phyloP scores from a whole-genome alignment of 2,329 filamentous ascomycete species.

The Claviceps fusiformis region DNA sequence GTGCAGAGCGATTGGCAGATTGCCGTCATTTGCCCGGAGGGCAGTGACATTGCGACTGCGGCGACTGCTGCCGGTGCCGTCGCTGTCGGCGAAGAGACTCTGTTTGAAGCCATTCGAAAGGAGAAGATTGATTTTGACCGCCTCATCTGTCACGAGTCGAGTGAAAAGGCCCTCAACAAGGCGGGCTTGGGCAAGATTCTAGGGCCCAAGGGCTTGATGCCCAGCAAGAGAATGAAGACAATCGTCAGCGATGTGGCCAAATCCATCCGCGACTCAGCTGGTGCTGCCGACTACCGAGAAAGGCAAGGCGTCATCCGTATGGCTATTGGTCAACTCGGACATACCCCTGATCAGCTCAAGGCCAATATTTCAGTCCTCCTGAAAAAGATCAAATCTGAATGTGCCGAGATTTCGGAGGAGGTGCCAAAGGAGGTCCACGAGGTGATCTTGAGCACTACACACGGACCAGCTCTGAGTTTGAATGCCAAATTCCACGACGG shows the following conservation, averaged over 20 bases:
- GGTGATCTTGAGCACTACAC: constrained; percentile 72
- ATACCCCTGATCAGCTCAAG: constrained; percentile 74
- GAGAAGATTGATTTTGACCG: constrained; percentile 79
- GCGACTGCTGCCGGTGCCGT: constrained; percentile 68
- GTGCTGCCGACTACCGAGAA: constrained; percentile 79
- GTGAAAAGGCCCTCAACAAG: constrained; percentile 66
- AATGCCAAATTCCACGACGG: constrained; percentile 62
- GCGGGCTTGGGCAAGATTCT: constrained; percentile 67
- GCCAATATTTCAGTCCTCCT: constrained; percentile 73
- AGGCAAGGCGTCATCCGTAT: constrained; percentile 70
- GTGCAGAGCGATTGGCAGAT: constrained; percentile 82
- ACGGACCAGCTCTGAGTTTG: constrained; percentile 75
- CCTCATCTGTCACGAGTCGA: constrained; percentile 72
- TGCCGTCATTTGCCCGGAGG: constrained; percentile 80
- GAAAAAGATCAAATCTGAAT: constrained; percentile 64
- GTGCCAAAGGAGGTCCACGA: constrained; percentile 35
- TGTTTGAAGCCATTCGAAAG: constrained; percentile 64
- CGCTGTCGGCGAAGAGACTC: constrained; percentile 69
- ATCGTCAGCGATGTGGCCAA: constrained; percentile 67
- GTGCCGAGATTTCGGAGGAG: constrained; percentile 50
- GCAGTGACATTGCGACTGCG: constrained; percentile 57
- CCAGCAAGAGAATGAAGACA: constrained; percentile 73
- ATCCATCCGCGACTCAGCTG: constrained; percentile 70
- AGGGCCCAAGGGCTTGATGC: constrained; percentile 87
- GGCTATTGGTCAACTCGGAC: constrained; percentile 81